Percentiles rank a stretch among this genome's conserved stretches.
These are phyloP conservation scores for Ophiostoma sp. DNA, from an alignment of 2,329 filamentous ascomycete genomes.

Conservation along the genomic window DNA sequence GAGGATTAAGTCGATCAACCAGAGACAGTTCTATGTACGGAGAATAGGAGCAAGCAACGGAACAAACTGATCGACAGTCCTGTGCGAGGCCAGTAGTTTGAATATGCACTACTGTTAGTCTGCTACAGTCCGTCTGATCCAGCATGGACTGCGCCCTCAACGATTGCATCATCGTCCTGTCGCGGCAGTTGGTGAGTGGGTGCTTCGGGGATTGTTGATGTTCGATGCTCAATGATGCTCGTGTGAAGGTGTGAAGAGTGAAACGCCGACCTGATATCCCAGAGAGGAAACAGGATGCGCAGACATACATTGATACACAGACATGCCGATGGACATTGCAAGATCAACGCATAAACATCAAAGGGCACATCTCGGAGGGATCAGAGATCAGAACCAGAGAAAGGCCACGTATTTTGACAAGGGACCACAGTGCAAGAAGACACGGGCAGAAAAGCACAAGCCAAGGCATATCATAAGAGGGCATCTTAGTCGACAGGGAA, in stretches of 20 bases:
- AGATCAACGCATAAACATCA: conserved; percentile 3
- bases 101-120: background rate
- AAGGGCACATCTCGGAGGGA: conserved; percentile 2
- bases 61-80: background rate
- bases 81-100: too few relatives aligned
- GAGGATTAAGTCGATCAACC: conserved; percentile 3
- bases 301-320: background rate
- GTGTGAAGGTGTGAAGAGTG: background rate
- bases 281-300: conserved; percentile 1
- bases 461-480: background rate
- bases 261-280: background rate
- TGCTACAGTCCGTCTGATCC: background rate
- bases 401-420: too few relatives aligned
- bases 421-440: background rate
- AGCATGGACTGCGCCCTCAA: conserved; percentile 12
- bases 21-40: too few relatives aligned
- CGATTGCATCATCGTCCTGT: conserved; percentile 1
- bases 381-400: background rate
- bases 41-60: background rate
- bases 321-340: background rate
- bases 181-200: background rate
- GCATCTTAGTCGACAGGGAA: background rate
- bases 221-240: background rate
- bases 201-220: background rate
- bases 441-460: background rate